A percentile compares a stretch with the other conserved stretches of the same genome.
These are phyloP conservation scores for Pseudocercospora pini-densiflorae DNA, from an alignment of 2,329 filamentous ascomycete species.

Conservation along the genomic window DNA sequence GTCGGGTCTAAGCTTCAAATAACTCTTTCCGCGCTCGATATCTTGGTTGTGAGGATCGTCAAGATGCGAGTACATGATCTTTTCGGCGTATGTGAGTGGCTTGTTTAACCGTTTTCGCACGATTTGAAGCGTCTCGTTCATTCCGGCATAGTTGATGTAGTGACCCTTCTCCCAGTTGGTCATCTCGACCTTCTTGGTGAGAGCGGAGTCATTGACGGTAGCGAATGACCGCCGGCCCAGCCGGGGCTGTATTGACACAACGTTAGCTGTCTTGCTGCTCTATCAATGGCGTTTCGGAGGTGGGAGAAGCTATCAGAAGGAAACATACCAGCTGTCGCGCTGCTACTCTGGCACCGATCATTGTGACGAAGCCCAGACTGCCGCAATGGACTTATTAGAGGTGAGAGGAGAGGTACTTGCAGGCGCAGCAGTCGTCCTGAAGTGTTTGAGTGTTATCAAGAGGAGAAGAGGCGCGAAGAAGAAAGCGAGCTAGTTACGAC, in stretches of 20 bases:
- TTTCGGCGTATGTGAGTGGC: conserved; percentile 94
- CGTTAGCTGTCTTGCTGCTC: conserved; percentile 25
- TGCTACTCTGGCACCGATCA: conserved; percentile 44
- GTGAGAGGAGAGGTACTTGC: conserved; percentile 23
- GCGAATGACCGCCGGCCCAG: conserved; percentile 70
- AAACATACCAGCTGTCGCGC: conserved; percentile 47
- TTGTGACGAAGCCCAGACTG: conserved; percentile 34
- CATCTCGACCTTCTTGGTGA: conserved; percentile 96
- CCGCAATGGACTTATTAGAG: conserved; percentile 25
- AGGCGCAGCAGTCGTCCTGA: conserved; percentile 31
- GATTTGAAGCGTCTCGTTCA: conserved; percentile 94
- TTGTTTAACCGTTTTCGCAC: conserved; percentile 89
- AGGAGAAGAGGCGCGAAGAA: conserved; percentile 27
- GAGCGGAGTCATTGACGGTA: conserved; percentile 80
- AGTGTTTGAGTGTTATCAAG: conserved; percentile 24
- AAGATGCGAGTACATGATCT: conserved; percentile 98
- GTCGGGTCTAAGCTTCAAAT: conserved; percentile 95
- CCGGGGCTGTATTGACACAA: conserved; percentile 32
- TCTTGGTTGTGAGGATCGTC: conserved; percentile 97
- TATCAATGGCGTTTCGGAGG: conserved; percentile 18
- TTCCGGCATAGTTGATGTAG: conserved; percentile 99
- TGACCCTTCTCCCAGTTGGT: conserved; percentile 95
- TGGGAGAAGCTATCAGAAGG: conserved; percentile 22
- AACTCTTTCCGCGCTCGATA: conserved; percentile 92
- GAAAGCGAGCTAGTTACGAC: conserved; percentile 18